Evolutionary conservation across 169 alveolate species (phyloP).

Genomic region (Cryptosporidium baileyi): DNA sequence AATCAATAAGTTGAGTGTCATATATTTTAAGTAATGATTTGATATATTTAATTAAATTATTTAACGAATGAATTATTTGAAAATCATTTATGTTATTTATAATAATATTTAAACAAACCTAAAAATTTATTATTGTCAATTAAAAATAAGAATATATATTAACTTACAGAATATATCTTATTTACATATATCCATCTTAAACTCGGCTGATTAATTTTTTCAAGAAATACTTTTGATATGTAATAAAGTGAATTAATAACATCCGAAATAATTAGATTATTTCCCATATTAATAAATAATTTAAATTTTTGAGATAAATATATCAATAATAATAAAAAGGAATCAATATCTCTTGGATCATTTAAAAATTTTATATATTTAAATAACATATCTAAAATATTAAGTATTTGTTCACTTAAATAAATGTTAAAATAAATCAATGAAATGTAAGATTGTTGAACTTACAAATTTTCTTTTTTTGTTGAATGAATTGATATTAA

Average conservation of each 20-base stretch:
- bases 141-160: background rate
- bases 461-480: constrained; percentile 23
- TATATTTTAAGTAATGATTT: background rate
- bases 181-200: constrained; percentile 25
- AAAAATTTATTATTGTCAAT: background rate
- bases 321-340: background rate
- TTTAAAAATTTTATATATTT: constrained; percentile 28
- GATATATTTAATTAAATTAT: background rate
- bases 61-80: background rate
- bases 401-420: constrained; percentile 14
- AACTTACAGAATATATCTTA: constrained; percentile 55
- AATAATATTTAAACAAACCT: constrained; percentile 27
- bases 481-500: constrained; percentile 20
- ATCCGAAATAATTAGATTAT: background rate
- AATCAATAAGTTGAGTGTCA: constrained; percentile 38
- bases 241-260: constrained; percentile 13
- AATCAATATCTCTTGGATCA: constrained; percentile 40
- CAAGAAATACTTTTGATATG: constrained; percentile 9
- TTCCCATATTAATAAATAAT: constrained; percentile 10
- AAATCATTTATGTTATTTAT: background rate
- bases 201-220: background rate
- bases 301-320: constrained; percentile 22
- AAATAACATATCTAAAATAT: background rate
- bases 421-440: background rate
- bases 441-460: background rate